Evolutionary conservation across 73 alveolate genomes (phyloP), one percentile per base, ranked within the genome.

Genomic region (Stentor roeselii): DNA sequence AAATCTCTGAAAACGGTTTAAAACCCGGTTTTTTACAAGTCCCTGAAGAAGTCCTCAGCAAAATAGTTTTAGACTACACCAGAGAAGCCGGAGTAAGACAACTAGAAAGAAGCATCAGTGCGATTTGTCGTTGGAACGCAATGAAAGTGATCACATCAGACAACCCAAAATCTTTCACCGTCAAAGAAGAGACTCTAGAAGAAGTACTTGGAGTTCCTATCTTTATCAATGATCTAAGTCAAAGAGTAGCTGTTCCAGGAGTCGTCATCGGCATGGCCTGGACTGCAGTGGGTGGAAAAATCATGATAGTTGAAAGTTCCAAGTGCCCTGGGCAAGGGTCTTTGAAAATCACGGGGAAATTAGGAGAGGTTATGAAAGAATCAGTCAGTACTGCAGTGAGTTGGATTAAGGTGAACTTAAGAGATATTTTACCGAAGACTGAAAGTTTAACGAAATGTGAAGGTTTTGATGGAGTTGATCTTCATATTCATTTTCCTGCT

Each of bases 401-500:
- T 58, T 58, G 0, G 0, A 58, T 93, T 41, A 95, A 92, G 84
- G 84, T 95, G 30, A 90, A 90, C 75, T 92, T 93, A 78, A 75
- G 82, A 3, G 87, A 90, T 59, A 86, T 90, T 21, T 90, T 15
- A 21, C 30, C 27, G 27, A 30, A 86, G 39, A 35, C 82, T 75
- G 60, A 84, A 82, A 58, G 78, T 36, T 41, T 77, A 36, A 67
- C 85, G 78, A 59, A 85, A 80, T 42, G 32, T 60, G 60, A 86
- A 41, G 41, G 27, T 59, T 94, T 94, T 59, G 88, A 91, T 37
- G 59, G 89, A 59, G 61, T 83, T 80, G 98, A 94, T 83, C 76
- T 94, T 75, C 97, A 94, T 86, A 89, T 91, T 3, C 97, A 94
- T 60, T 92, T 94, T 84, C 98, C 98, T n/a, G 97, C 97, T 30